Base-by-base conservation (phyloP, 768 basidiomycete species). In the Suillus placidus region DNA sequence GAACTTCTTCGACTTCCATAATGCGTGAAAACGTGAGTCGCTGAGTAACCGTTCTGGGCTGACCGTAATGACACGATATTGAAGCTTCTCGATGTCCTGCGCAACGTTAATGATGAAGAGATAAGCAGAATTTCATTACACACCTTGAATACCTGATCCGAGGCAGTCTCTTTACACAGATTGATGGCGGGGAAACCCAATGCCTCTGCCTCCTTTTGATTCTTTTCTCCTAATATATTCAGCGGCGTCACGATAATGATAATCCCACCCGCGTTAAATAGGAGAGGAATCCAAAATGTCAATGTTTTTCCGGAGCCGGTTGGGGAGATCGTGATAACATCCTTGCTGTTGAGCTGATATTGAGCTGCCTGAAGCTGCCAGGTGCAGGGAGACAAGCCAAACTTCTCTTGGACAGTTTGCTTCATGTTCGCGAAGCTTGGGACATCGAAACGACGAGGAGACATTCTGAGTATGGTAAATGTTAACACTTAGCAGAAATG, bases 1-100 rank as follows among this genome's bases (percentile, higher is more conserved):
- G 61, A 79, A 79, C 43, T 45, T 45, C 43, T 45, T 23, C 20
- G 68, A 67, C 47, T 74, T 70, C 70, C 66, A 73, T 3, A 77
- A 63, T 5, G 45, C 55, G n/a, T 42, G 20, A 35, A 62, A 62
- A 43, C 61, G 47, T 42, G 64, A 16, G 56, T 62, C 49, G 43
- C 67, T 68, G 67, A 74, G 69, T 6, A 76, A 34, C 0, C 66
- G 61, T 64, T 79, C 75, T 47, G 77, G 76, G 49, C 72, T 77
- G 63, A 73, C 71, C 1, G 74, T 63, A 16, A 79, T 64, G 20
- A 72, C 73, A 2, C 66, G 54, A 60, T 76, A 77, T 35, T 66
- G 66, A 1, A 68, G 67, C 4, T 67, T 65, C 54, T 67, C 69
- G 26, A 78, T 77, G 35, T 70, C 71, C 76, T 78, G 61, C 23